phyloP scores from a whole-genome alignment of 192 early-diverging fungal species.

The Cetraspora pellucida region DNA sequence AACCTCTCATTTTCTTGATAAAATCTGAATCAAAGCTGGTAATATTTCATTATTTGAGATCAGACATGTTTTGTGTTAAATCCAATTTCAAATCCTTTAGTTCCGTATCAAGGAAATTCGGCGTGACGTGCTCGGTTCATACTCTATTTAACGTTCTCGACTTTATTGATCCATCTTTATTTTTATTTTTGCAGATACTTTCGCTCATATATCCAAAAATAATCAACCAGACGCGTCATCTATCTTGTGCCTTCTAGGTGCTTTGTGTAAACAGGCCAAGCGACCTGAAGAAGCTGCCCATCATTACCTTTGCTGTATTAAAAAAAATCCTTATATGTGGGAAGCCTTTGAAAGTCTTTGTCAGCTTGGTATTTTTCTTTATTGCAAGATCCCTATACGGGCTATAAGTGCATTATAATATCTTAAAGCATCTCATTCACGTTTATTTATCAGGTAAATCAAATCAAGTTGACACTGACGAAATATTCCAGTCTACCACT shows the following conservation, averaged over 20 bases:
- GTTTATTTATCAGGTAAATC: slow-evolving; percentile 15
- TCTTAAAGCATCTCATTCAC: too few relatives aligned
- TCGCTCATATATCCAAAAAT: neutral
- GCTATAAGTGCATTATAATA: too few relatives aligned
- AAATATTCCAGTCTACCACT: slow-evolving; percentile 22
- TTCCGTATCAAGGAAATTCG: too few relatives aligned
- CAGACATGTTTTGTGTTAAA: too few relatives aligned
- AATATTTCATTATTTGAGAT: too few relatives aligned
- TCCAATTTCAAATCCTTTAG: too few relatives aligned
- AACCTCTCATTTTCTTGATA: neutral
- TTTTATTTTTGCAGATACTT: neutral
- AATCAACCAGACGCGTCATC: slow-evolving; percentile 23
- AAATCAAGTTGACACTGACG: slow-evolving; percentile 22
- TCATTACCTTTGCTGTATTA: slow-evolving; percentile 44
- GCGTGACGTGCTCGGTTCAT: too few relatives aligned
- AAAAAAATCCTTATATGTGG: slow-evolving; percentile 54
- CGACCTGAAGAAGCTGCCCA: slow-evolving; percentile 41
- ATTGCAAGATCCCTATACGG: too few relatives aligned
- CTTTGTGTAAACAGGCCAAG: slow-evolving; percentile 37
- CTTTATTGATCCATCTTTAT: neutral
- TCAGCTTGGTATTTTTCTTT: slow-evolving; percentile 46
- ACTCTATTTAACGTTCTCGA: too few relatives aligned
- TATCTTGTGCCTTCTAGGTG: slow-evolving; percentile 37
- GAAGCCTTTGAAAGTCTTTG: slow-evolving; percentile 53
- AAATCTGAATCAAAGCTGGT: too few relatives aligned